phyloP scores from a whole-genome alignment of 495 filamentous ascomycete species.

The Penicillium manginii region DNA sequence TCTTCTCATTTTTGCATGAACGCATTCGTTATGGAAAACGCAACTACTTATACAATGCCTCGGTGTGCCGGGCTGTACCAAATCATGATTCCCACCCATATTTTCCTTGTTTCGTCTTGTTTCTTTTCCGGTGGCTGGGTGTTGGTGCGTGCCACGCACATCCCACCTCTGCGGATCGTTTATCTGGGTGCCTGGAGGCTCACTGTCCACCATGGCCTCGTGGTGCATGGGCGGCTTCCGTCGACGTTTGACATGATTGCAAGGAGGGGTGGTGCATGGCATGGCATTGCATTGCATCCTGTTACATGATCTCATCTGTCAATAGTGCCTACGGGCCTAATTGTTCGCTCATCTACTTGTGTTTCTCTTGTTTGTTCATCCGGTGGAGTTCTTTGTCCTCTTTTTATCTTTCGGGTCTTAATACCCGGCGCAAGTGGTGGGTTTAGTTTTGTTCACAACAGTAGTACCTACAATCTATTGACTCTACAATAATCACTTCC shows the following conservation, averaged over 20 bases:
- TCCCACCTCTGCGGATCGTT: not conserved
- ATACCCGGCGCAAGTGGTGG: conserved; percentile 22
- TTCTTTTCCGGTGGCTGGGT: not conserved
- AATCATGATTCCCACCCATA: conserved; percentile 3
- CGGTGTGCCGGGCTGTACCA: not conserved
- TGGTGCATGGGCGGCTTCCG: not conserved
- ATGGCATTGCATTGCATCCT: conserved; percentile 12
- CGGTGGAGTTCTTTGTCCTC: conserved; percentile 7
- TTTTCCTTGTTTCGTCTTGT: conserved; percentile 2
- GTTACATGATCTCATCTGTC: conserved; percentile 25
- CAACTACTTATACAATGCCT: conserved; percentile 3
- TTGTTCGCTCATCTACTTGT: conserved; percentile 21
- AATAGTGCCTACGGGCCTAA: conserved; percentile 21
- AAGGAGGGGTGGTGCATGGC: not conserved
- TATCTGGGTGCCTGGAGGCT: no score
- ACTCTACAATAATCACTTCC: not conserved
- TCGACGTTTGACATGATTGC: not conserved
- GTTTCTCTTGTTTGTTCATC: conserved; percentile 10
- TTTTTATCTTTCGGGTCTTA: conserved; percentile 6
- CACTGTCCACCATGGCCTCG: not conserved
- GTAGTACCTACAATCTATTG: conserved; percentile 9
- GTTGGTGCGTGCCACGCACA: not conserved
- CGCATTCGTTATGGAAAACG: conserved; percentile 14
- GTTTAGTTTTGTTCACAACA: conserved; percentile 13
- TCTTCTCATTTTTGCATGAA: conserved; percentile 6